phyloP scores from a whole-genome alignment of 345 rosid genomes.

The Brassica incana region DNA sequence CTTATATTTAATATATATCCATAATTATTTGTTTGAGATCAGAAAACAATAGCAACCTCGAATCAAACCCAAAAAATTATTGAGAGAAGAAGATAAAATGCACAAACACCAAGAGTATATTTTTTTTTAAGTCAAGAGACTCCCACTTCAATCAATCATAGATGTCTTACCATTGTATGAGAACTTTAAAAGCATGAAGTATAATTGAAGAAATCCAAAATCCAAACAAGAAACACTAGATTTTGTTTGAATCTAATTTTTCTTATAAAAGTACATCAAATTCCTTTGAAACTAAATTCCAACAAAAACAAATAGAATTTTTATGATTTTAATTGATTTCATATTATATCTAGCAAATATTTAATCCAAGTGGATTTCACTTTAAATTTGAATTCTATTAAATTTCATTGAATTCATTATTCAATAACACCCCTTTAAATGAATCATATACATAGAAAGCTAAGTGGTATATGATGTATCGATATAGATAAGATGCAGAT shows the following conservation, averaged over 20 bases:
- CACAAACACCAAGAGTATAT: background rate
- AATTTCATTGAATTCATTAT: background rate
- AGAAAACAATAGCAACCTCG: background rate
- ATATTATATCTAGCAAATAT: background rate
- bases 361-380: too few species aligned
- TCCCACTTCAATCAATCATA: background rate
- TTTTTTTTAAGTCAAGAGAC: background rate
- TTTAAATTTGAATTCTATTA: too few species aligned
- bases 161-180: too few species aligned
- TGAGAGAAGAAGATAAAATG: background rate
- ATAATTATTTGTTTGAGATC: background rate
- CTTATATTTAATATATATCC: background rate
- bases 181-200: too few species aligned
- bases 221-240: background rate
- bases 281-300: background rate
- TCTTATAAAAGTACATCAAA: background rate
- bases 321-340: background rate
- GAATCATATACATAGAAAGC: too few species aligned
- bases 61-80: background rate
- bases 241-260: background rate
- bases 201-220: background rate
- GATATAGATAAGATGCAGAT: too few species aligned
- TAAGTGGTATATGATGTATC: too few species aligned
- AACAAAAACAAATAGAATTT: background rate
- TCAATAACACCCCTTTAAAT: background rate